Evolutionary conservation across 2,329 filamentous ascomycete species (phyloP).

Genomic region (Tolypocladium capitatum): DNA sequence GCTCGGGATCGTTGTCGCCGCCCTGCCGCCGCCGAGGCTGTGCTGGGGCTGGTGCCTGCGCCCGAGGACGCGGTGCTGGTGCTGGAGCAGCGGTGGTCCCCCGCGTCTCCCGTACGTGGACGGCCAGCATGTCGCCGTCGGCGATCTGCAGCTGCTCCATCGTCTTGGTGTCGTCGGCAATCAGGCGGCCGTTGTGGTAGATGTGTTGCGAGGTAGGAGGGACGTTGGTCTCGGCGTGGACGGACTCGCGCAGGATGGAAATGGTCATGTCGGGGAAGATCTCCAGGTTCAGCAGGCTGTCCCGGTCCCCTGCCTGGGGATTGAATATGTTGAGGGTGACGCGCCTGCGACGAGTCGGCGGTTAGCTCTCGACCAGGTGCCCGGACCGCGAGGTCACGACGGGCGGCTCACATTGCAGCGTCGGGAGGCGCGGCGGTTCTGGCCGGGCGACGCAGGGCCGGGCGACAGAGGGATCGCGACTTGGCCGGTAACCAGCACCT

Average conservation of each 20-base stretch:
- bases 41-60: slow-evolving; percentile 15
- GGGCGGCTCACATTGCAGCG: not conserved
- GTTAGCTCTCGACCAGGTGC: not conserved
- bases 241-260: slow-evolving; percentile 72
- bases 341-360: slow-evolving; percentile 42
- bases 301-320: slow-evolving; percentile 51
- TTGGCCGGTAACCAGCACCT: not conserved
- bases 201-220: slow-evolving; percentile 64
- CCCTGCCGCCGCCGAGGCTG: slow-evolving; percentile 18
- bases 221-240: slow-evolving; percentile 71
- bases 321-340: slow-evolving; percentile 78
- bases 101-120: slow-evolving; percentile 58
- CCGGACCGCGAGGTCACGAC: not conserved
- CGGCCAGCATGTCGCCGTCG: slow-evolving; percentile 84
- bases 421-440: no score
- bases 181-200: slow-evolving; percentile 76
- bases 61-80: slow-evolving; percentile 19
- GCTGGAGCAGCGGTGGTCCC: slow-evolving; percentile 30
- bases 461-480: not conserved
- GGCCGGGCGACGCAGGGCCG: not conserved
- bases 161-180: slow-evolving; percentile 66
- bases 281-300: slow-evolving; percentile 69
- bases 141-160: slow-evolving; percentile 68
- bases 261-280: slow-evolving; percentile 73
- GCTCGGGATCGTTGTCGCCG: slow-evolving; percentile 56